A percentile compares a stretch with the other conserved stretches of the same genome.
These are phyloP conservation scores for Linnemannia zychae DNA, from an alignment of 192 early-diverging fungal genomes.

Conservation along the genomic window DNA sequence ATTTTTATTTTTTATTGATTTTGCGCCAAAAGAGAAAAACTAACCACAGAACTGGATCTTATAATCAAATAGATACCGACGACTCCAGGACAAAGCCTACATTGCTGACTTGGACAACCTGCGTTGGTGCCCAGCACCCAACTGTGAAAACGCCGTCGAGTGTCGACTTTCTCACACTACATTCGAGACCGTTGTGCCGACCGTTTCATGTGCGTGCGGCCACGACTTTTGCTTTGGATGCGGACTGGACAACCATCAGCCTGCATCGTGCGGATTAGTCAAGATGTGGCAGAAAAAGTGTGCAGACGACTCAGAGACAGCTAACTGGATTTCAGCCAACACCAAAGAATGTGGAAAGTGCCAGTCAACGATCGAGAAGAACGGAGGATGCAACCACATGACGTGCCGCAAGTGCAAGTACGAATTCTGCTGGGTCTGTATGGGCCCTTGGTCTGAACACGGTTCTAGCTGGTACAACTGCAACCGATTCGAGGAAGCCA, in stretches of 20 bases:
- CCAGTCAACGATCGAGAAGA: constrained; percentile 97
- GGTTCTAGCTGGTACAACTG: constrained; percentile 96
- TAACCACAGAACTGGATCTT: neutral
- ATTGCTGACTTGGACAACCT: constrained; percentile 88
- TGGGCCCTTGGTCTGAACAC: constrained; percentile 97
- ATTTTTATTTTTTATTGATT: neutral
- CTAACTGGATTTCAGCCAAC: constrained; percentile 95
- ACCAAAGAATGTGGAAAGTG: constrained; percentile 98
- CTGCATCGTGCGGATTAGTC: constrained; percentile 88
- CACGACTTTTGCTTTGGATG: constrained; percentile 95
- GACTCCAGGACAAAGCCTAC: constrained; percentile 86
- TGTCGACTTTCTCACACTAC: constrained; percentile 82
- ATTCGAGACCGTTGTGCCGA: constrained; percentile 80
- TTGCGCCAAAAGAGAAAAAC: neutral
- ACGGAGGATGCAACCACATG: constrained; percentile 99
- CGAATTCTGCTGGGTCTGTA: constrained; percentile 99
- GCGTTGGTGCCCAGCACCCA: constrained; percentile 95
- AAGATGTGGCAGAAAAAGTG: constrained; percentile 94
- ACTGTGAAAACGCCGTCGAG: constrained; percentile 95
- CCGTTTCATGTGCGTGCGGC: constrained; percentile 86
- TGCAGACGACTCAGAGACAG: constrained; percentile 96
- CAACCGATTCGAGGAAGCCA: constrained; percentile 95
- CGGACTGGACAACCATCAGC: constrained; percentile 86
- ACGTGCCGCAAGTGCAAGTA: constrained; percentile 96
- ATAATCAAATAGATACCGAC: constrained; percentile 71